Base-by-base conservation (phyloP, 2,329 filamentous ascomycete species). In the Claviceps cyperi region DNA sequence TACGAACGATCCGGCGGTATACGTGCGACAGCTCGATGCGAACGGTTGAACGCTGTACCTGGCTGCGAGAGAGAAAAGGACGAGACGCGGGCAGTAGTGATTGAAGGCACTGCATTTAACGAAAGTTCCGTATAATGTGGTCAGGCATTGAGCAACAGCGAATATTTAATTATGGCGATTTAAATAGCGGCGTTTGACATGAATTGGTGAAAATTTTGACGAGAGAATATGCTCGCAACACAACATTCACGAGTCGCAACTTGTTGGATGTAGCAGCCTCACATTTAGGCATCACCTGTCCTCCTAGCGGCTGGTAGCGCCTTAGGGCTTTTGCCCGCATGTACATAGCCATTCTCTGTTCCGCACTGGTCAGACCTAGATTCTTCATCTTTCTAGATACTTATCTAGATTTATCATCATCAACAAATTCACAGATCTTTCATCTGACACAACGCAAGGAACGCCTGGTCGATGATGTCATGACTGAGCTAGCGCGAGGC, bases 401-500 rank as follows among this genome's bases (percentile, higher is more conserved):
- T n/a, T n/a, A n/a, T n/a, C n/a, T n/a, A n/a, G n/a, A n/a, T n/a
- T n/a, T n/a, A n/a, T n/a, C n/a, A n/a, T n/a, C n/a, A n/a, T n/a
- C n/a, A n/a, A n/a, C n/a, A n/a, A n/a, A n/a, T n/a, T n/a, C n/a
- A n/a, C n/a, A n/a, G n/a, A n/a, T n/a, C n/a, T n/a, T n/a, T n/a
- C n/a, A n/a, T n/a, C n/a, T n/a, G n/a, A n/a, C n/a, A n/a, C n/a
- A n/a, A n/a, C n/a, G n/a, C 15, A 41, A 28, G 21, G 22, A 15
- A 24, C 47, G 43, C 43, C 40, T 39, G 35, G 50, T 53, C 53
- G 53, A 53, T 56, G 57, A 60, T 58, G 57, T 50, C 55, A 59
- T 62, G 54, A 54, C 54, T 56, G 46, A 38, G 22, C 49, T 52
- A 46, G 49, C 50, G 55, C 63, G 64, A 66, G 66, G 55, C 55